Percentiles rank a stretch among this genome's conserved stretches.
Conservation (phyloP, 371 early-diverging fungal species). For the Umbelopsis sp. region DNA sequence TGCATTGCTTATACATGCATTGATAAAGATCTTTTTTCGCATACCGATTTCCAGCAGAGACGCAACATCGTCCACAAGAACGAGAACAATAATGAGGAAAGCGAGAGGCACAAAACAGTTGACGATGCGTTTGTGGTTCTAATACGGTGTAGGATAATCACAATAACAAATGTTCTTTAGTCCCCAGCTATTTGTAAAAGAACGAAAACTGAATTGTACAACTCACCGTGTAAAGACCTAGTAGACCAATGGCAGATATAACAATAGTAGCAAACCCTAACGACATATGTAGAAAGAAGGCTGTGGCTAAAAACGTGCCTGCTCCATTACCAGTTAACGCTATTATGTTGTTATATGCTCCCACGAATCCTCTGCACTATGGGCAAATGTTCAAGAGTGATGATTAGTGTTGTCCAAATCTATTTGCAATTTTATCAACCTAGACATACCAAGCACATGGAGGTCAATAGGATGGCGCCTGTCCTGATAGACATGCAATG, state of each 20-base stretch:
- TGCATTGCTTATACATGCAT: neutral
- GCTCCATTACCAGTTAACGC: constrained; percentile 1
- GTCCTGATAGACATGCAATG: constrained; percentile 17
- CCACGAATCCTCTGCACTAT: constrained; percentile 8
- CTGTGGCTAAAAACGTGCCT: neutral
- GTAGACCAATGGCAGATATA: neutral
- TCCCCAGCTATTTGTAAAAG: neutral
- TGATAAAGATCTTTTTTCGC: neutral
- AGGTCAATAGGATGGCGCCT: constrained; percentile 10
- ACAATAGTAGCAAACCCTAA: constrained; percentile 7
- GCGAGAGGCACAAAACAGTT: constrained; percentile 3
- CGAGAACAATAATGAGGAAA: neutral
- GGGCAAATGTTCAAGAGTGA: neutral
- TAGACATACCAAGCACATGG: constrained; percentile 10
- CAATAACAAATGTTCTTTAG: neutral
- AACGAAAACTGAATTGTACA: neutral
- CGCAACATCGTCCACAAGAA: constrained; percentile 1
- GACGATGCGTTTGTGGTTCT: constrained; percentile 4
- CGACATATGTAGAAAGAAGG: constrained; percentile 13
- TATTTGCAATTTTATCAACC: neutral
- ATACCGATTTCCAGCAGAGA: constrained; percentile 13
- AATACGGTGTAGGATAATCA: neutral
- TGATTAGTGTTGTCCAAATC: neutral
- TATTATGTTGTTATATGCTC: constrained; percentile 12
- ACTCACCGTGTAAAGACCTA: constrained; percentile 11